These are phyloP conservation scores for Ananas comosus DNA, from an alignment of 176 grass and related monocot genomes.

Conservation along the genomic window DNA sequence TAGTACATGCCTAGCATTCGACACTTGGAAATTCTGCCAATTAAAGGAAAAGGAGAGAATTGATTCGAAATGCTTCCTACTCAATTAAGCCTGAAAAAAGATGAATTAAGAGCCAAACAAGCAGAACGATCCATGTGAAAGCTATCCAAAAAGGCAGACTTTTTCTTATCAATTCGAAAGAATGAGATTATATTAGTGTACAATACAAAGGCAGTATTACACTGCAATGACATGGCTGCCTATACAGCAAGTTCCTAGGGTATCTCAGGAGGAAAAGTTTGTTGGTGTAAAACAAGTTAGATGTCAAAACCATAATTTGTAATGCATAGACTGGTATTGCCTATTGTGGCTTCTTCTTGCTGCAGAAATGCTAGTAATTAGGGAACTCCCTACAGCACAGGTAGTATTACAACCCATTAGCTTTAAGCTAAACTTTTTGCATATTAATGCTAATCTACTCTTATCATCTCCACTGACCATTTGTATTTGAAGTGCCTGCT, in stretches of 20 bases:
- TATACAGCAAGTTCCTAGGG: not conserved
- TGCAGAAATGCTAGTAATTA: slow-evolving; percentile 56
- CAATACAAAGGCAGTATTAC: not conserved
- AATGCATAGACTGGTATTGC: slow-evolving; percentile 27
- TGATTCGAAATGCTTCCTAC: not conserved
- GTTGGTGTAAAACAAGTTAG: not conserved
- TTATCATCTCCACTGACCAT: slow-evolving; percentile 33
- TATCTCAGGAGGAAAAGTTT: not conserved
- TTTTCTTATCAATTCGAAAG: slow-evolving; percentile 3
- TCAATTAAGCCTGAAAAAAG: not conserved
- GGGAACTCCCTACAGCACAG: slow-evolving; percentile 28
- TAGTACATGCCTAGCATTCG: not conserved
- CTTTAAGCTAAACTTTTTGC: slow-evolving; percentile 50
- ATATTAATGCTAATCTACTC: slow-evolving; percentile 43
- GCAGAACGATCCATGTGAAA: not conserved
- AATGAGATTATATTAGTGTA: not conserved
- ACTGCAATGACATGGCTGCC: not conserved
- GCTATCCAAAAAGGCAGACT: not conserved
- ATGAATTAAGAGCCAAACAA: not conserved
- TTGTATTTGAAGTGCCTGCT: slow-evolving; percentile 46
- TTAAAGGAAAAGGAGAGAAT: not conserved
- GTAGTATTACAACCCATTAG: slow-evolving; percentile 61
- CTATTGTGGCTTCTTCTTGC: slow-evolving; percentile 37
- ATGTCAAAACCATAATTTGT: slow-evolving; percentile 7
- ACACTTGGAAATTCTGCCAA: not conserved